Evolutionary conservation across 805 yeast species (phyloP), one percentile per base, ranked within the genome.

Genomic region (Priceomyces medius): DNA sequence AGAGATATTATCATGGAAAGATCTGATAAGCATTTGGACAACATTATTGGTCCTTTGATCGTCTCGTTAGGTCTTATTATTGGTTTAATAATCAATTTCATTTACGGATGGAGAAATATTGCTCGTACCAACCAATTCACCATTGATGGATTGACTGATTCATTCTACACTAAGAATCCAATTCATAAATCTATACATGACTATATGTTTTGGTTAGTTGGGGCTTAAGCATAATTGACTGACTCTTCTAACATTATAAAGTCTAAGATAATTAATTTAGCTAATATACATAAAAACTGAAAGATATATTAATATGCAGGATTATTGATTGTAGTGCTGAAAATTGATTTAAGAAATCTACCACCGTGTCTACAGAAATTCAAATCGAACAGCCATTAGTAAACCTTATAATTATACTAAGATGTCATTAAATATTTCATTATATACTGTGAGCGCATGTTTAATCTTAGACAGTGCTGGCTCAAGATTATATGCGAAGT

Each of bases 1-100:
- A 70, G 90, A 49, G 73, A 72, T 24, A 74, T 83, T 42, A 93
- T 91, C 59, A 79, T 74, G 59, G 82, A 80, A 60, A 80, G 98
- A 63, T 84, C 89, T 20, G 95, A 91, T 38, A 77, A 77, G 53
- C 97, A 90, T 63, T 73, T 91, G 53, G 98, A 91, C 66, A 90
- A 88, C 35, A 83, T 95, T 40, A 56, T 85, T 42, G 99, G 99
- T 9, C 99, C 99, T 0, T 58, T 93, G 38, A 69, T 90, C 12
- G 75, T 93, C 31, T 87, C 93, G 3, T 45, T 71, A 19, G 89
- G 87, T 9, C 75, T 91, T 44, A 63, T 85, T 6, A 52, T 76
- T 35, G 84, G 91, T 3, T 71, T 91, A 52, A 56, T 76, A 7
- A 59, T 88, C 48, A 90, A 90, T 63, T 91, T 89, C 54, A 69